phyloP scores from a whole-genome alignment of 2,329 filamentous ascomycete genomes.

The Aspergillus alliaceus region DNA sequence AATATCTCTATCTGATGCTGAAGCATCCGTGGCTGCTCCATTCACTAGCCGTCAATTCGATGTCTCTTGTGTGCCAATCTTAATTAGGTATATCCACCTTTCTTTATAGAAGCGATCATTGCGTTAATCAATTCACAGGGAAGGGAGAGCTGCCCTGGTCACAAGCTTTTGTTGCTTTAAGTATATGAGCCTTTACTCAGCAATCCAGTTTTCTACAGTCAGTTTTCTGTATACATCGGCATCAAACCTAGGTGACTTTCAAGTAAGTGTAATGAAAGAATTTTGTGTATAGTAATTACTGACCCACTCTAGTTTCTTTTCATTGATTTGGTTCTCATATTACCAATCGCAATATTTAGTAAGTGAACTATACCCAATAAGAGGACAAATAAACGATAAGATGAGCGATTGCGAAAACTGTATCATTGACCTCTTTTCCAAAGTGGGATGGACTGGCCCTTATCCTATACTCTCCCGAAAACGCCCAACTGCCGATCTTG shows the following conservation, averaged over 20 bases:
- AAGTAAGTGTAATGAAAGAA: slow-evolving; percentile 49
- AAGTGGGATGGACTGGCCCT: slow-evolving; percentile 92
- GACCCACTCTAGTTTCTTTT: slow-evolving; percentile 68
- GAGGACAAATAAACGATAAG: background rate
- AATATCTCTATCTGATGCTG: slow-evolving; percentile 93
- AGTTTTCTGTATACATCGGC: slow-evolving; percentile 93
- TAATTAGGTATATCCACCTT: slow-evolving; percentile 65
- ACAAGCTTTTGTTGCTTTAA: slow-evolving; percentile 99
- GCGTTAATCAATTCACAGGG: slow-evolving; percentile 51
- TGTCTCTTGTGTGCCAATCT: slow-evolving; percentile 89
- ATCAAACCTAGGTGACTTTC: slow-evolving; percentile 94
- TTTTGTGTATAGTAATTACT: background rate
- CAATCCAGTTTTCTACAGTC: slow-evolving; percentile 98
- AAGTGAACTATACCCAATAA: slow-evolving; percentile 30
- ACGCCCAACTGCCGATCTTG: slow-evolving; percentile 85
- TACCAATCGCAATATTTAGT: slow-evolving; percentile 96
- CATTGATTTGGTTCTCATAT: slow-evolving; percentile 87
- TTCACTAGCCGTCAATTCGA: slow-evolving; percentile 96
- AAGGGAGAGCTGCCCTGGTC: slow-evolving; percentile 91
- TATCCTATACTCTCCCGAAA: slow-evolving; percentile 76
- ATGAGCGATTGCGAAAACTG: background rate
- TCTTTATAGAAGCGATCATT: background rate
- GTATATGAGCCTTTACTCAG: slow-evolving; percentile 98
- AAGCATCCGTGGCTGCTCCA: slow-evolving; percentile 95
- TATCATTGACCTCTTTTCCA: slow-evolving; percentile 1